These are phyloP conservation scores for Tetragonia tetragonoides DNA, from an alignment of 148 eudicot species.

Conservation along the genomic window DNA sequence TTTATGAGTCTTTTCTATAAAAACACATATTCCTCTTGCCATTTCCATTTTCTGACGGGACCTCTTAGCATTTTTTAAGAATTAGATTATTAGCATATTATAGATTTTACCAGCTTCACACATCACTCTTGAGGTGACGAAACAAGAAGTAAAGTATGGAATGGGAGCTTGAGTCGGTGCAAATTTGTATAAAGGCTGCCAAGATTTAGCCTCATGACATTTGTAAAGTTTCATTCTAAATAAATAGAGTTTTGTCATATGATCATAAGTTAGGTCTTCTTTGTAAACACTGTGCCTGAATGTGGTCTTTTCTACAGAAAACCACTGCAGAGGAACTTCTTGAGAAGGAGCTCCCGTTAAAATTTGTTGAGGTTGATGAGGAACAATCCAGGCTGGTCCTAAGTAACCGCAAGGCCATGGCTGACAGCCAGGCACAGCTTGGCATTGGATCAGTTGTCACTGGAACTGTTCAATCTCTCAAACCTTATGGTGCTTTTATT, in stretches of 20 bases:
- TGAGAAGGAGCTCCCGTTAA: constrained; percentile 76
- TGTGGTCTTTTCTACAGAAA: constrained; percentile 43
- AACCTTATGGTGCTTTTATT: constrained; percentile 98
- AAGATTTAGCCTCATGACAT: neutral
- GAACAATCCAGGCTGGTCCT: constrained; percentile 81
- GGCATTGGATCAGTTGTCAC: constrained; percentile 92
- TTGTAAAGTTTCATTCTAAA: neutral
- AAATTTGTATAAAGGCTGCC: neutral
- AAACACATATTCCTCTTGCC: constrained; percentile 1
- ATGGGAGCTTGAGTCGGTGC: neutral
- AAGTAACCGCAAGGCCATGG: constrained; percentile 95
- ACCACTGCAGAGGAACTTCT: constrained; percentile 77
- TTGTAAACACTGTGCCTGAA: neutral
- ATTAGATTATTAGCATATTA: neutral
- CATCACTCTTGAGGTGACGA: neutral
- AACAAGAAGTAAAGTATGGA: neutral
- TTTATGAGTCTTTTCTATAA: neutral
- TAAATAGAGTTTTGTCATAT: neutral
- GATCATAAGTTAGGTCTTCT: neutral
- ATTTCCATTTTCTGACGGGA: neutral
- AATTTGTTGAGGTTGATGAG: constrained; percentile 94
- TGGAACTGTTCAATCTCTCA: constrained; percentile 90
- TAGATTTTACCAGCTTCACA: neutral
- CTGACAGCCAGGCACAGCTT: constrained; percentile 93
- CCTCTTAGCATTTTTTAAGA: neutral